Evolutionary conservation across 179 eudicot genomes (phyloP).

Genomic region (Heliamphora pulchella): DNA sequence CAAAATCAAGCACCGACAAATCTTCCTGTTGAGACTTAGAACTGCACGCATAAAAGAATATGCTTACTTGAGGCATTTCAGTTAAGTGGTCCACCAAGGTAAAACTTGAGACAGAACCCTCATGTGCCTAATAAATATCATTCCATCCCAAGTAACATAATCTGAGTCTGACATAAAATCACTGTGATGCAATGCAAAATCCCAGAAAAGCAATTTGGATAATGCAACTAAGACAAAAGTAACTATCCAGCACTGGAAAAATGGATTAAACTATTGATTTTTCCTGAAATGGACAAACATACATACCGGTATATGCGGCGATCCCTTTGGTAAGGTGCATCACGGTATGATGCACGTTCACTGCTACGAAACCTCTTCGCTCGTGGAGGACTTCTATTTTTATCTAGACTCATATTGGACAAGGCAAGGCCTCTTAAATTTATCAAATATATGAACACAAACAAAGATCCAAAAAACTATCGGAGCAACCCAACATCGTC

Average conservation of each 20-base stretch:
- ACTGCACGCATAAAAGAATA: no score
- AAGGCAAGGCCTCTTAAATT: slow-evolving; percentile 6
- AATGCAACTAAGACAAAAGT: no score
- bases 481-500: slow-evolving; percentile 3
- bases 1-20: no score
- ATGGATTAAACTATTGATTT: not conserved
- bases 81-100: no score
- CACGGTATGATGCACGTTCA: slow-evolving; percentile 29
- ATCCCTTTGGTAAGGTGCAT: slow-evolving; percentile 31
- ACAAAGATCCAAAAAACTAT: not conserved
- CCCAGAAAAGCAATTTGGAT: no score
- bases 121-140: no score
- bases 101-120: no score
- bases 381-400: slow-evolving; percentile 25
- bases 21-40: no score
- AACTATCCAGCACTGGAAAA: not conserved
- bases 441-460: not conserved
- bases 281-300: not conserved
- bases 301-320: slow-evolving; percentile 17
- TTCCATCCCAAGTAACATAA: no score
- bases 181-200: no score
- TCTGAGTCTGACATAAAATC: no score
- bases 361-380: slow-evolving; percentile 23
- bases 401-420: slow-evolving; percentile 23
- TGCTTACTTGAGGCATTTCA: no score